Evolutionary conservation across 352 stramenopile species (phyloP).

Genomic region (Globisporangium carolinianum): DNA sequence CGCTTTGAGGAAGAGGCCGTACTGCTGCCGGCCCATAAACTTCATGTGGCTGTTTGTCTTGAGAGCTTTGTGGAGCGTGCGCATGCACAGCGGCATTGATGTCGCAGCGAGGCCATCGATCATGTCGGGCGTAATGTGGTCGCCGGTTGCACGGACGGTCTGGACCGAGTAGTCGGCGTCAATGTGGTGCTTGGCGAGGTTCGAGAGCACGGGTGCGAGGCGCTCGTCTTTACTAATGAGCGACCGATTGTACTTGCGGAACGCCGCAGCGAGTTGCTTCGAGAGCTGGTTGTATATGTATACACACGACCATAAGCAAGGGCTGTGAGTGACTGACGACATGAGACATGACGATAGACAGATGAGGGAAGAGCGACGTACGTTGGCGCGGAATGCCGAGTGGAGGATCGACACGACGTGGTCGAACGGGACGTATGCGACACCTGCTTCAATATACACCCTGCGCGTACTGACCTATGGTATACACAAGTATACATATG

Average conservation of each 20-base stretch:
- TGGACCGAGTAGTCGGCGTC: constrained; percentile 82
- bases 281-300: constrained; percentile 52
- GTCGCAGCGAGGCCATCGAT: constrained; percentile 84
- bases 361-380: constrained; percentile 18
- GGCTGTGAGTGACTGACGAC: no score
- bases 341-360: background rate
- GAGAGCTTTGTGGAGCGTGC: constrained; percentile 90
- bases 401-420: constrained; percentile 94
- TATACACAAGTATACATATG: background rate
- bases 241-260: constrained; percentile 84
- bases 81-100: constrained; percentile 98
- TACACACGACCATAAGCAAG: background rate
- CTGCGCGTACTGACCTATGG: constrained; percentile 60
- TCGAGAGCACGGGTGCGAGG: constrained; percentile 91
- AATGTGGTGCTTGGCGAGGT: constrained; percentile 96
- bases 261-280: constrained; percentile 86
- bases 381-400: constrained; percentile 86
- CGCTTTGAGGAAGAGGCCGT: constrained; percentile 98
- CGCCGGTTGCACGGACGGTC: constrained; percentile 22
- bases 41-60: constrained; percentile 96
- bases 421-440: constrained; percentile 94
- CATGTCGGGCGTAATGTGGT: constrained; percentile 85
- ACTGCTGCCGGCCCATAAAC: constrained; percentile 95
- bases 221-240: constrained; percentile 90
- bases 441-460: constrained; percentile 92